Conservation (phyloP, 768 basidiomycete genomes). For the Xerocomus potaroensis region DNA sequence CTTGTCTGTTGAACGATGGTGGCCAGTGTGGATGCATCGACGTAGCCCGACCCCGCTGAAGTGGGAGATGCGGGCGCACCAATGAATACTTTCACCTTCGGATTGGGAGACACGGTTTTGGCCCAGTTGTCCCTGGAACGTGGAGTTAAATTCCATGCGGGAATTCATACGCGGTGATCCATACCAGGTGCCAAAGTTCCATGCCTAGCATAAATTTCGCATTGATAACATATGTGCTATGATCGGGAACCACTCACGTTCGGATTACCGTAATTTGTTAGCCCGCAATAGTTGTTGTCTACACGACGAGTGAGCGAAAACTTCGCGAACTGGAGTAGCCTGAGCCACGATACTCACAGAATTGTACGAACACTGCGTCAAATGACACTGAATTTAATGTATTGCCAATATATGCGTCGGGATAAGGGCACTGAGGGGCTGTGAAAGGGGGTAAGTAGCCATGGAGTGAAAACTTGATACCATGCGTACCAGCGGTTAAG, state of each 20-base stretch:
- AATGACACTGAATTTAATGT: constrained; percentile 41
- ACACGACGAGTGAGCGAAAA: background rate
- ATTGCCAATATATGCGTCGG: constrained; percentile 41
- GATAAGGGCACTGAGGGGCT: constrained; percentile 46
- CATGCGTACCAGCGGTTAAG: constrained; percentile 35
- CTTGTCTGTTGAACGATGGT: constrained; percentile 33
- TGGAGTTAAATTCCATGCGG: background rate
- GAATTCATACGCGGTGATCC: background rate
- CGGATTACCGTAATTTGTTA: constrained; percentile 42
- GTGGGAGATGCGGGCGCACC: constrained; percentile 43
- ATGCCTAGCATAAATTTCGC: constrained; percentile 35
- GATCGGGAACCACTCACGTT: constrained; percentile 24
- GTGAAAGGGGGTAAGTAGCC: background rate
- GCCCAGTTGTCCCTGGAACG: constrained; percentile 47
- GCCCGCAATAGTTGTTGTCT: constrained; percentile 49
- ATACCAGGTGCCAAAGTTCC: constrained; percentile 44
- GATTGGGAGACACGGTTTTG: constrained; percentile 39
- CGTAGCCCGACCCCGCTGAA: constrained; percentile 45
- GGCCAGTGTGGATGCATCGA: constrained; percentile 32
- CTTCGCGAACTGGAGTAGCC: too few species aligned
- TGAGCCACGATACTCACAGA: constrained; percentile 29
- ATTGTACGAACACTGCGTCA: constrained; percentile 51
- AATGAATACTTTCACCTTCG: constrained; percentile 45
- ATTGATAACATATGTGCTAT: background rate
- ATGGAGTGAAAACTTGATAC: background rate